Conservation (phyloP, 2,329 filamentous ascomycete genomes). For the Fusarium sp. region DNA sequence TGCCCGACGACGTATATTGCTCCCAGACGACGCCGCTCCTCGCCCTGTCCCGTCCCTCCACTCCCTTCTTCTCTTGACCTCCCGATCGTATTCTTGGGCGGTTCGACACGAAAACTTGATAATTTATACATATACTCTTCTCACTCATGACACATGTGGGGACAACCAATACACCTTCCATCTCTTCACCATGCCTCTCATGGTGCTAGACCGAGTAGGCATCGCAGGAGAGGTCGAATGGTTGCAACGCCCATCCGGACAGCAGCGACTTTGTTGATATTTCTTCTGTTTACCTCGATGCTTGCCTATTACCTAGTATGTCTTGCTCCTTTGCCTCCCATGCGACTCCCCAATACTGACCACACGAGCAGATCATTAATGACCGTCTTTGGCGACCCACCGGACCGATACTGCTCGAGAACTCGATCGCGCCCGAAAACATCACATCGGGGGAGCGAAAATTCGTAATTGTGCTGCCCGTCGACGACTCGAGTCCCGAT, state of each 20-base stretch:
- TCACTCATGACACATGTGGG: constrained; percentile 29
- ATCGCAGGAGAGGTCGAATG: constrained; percentile 10
- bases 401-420: constrained; percentile 21
- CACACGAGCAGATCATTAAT: constrained; percentile 27
- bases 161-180: neutral
- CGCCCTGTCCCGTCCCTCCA: no score
- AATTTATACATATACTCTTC: no score
- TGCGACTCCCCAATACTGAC: constrained; percentile 9
- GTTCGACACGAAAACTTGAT: no score
- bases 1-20: no score
- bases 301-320: constrained; percentile 27
- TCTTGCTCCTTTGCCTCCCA: neutral
- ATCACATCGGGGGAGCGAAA: constrained; percentile 33
- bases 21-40: no score
- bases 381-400: constrained; percentile 25
- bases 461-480: constrained; percentile 39
- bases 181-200: constrained; percentile 16
- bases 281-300: neutral
- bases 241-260: neutral
- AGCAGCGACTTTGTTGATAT: neutral
- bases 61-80: neutral
- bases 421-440: neutral
- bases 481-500: constrained; percentile 42
- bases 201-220: constrained; percentile 6
- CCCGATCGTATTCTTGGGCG: no score